Evolutionary conservation across 495 filamentous ascomycete genomes (phyloP), one percentile per base, ranked within the genome.

Genomic region (Trichoderma parareesei): DNA sequence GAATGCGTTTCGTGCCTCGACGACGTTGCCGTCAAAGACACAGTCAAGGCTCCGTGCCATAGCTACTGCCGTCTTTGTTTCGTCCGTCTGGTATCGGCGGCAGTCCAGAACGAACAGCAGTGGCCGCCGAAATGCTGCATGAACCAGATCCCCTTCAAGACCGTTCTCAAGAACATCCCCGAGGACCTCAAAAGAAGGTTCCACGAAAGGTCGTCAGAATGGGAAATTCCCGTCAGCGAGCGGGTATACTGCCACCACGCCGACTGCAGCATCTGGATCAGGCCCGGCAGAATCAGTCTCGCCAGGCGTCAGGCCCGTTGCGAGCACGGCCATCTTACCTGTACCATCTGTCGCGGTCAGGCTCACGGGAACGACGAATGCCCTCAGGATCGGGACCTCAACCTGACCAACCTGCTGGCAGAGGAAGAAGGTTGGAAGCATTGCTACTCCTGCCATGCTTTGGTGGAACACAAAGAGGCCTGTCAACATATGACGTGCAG

Each of bases 401-500:
- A 63, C 61, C 65, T 71, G 38, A 74, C 72, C 0, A 68, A 77
- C 44, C 67, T 68, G 64, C 72, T 80, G 14, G 74, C 76, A n/a
- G 69, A 73, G 64, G 73, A 75, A 61, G 70, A 75, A 44, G 77
- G 77, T 0, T 80, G 77, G 77, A 76, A 78, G 63, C 67, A 69
- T 20, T 83, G 79, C 63, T 70, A 71, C 40, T 70, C 67, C n/a
- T 83, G 80, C 67, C 63, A 67, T 44, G 66, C 70, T 8, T 65
- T 79, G 16, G 70, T 84, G 16, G 81, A 83, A 69, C 78, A 79
- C 64, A 69, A 65, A 33, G 75, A 76, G 35, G 82, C 78, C 0
- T 84, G 82, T 65, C 74, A 79, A 61, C 80, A 83, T 69, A 82
- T 84, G 79, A 83, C 75, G 6, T 85, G 82, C 65, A 73, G 70